phyloP scores from a whole-genome alignment of 768 basidiomycete species.

The Daedalea quercina region DNA sequence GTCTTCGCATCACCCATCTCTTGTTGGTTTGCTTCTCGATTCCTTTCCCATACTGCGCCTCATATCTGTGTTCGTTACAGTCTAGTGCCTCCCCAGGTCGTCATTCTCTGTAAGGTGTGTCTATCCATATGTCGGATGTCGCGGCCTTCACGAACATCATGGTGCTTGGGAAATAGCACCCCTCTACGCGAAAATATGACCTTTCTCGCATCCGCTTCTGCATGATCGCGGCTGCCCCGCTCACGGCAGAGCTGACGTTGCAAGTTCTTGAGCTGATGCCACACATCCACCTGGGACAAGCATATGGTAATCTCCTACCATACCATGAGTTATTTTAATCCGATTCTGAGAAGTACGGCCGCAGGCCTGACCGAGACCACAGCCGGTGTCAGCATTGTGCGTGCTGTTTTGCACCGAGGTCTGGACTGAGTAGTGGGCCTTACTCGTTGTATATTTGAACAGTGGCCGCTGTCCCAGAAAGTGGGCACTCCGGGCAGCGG shows the following conservation, averaged over 20 bases:
- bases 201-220: slow-evolving; percentile 20
- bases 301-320: slow-evolving; percentile 43
- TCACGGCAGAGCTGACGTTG: slow-evolving; percentile 27
- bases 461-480: too few relatives aligned
- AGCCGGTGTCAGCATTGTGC: too few relatives aligned
- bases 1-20: slow-evolving; percentile 25
- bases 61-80: too few relatives aligned
- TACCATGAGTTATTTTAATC: too few relatives aligned
- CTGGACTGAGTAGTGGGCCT: too few relatives aligned
- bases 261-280: slow-evolving; percentile 45
- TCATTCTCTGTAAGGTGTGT: slow-evolving; percentile 26
- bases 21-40: too few relatives aligned
- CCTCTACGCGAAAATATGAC: slow-evolving; percentile 23
- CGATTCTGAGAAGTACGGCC: too few relatives aligned
- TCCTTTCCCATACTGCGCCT: too few relatives aligned
- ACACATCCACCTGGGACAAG: slow-evolving; percentile 51
- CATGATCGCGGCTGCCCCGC: slow-evolving; percentile 29
- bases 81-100: slow-evolving; percentile 27
- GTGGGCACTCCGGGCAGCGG: slow-evolving; percentile 17
- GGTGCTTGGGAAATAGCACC: slow-evolving; percentile 18
- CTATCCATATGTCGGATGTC: not conserved
- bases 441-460: too few relatives aligned
- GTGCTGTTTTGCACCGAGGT: too few relatives aligned
- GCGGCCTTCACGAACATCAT: not conserved
- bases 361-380: too few relatives aligned